Evolutionary conservation across 768 basidiomycete species (phyloP), one percentile per base, ranked within the genome.

Genomic region (Tulasnella calospora): DNA sequence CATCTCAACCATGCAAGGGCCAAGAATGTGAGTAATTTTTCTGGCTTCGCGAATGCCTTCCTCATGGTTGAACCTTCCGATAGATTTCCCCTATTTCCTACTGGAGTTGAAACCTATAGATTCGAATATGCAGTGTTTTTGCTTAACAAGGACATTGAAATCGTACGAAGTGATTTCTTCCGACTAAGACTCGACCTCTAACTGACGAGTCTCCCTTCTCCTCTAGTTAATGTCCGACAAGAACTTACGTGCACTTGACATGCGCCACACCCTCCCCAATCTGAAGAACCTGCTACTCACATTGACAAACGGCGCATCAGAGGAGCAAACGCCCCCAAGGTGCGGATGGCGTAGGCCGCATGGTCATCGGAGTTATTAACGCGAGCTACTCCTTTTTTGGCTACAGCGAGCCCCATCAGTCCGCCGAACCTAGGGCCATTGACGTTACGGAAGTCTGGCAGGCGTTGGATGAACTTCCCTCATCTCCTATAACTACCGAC

Each of bases 121-220:
- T 99, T 97, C 82, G 97, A 99, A 84, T 99, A 99, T 86, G 98
- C 92, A 4, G 97, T 99, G 5, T 99, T 96, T 84, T 85, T 99
- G 57, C 87, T 99, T 41, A 99, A 99, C 86, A 99, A 99, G 85
- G 88, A 99, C 84, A 96, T 99, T 81, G 97, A 99, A 86, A 87
- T 96, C 89, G 96, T 96, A 80, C 79, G 15, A 79, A 67, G 15
- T 9, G 33, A 1, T 12, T 74, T 38, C 38, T 47, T 79, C 27
- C 70, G 79, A 35, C 41, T 46, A 4, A 67, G 69, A 23, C 36
- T 76, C 36, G 40, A 38, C 44, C 67, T 80, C 69, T 44, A 51
- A 35, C 47, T 38, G 46, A 30, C 27, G 36, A 21, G 51, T 79
- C 55, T 27, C 12, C 40, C 15, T 40, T 27, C 17, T 44, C 1